A percentile compares a stretch with the other conserved stretches of the same genome.
Evolutionary conservation across 1,284 basidiomycete species (phyloP).

Genomic region (Porodaedalea pini): DNA sequence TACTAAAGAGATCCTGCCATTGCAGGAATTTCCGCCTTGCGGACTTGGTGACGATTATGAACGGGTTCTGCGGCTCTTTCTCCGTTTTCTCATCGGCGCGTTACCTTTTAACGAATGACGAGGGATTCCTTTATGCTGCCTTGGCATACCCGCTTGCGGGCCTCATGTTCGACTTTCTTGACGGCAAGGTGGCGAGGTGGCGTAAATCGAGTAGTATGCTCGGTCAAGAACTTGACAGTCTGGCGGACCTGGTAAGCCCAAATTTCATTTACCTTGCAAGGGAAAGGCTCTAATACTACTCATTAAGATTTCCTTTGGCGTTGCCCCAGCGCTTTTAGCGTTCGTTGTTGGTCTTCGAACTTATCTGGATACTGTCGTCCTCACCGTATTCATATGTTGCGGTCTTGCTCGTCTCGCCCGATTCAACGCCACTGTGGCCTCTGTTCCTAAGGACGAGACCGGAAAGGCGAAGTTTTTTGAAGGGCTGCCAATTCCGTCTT

Average conservation of each 20-base stretch:
- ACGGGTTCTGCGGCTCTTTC: conserved; percentile 96
- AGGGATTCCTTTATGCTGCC: conserved; percentile 80
- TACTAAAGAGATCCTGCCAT: neutral
- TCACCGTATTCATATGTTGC: conserved; percentile 92
- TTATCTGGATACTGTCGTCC: conserved; percentile 81
- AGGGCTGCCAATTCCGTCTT: conserved; percentile 94
- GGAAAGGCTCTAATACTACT: neutral
- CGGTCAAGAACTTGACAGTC: conserved; percentile 97
- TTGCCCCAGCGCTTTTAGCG: conserved; percentile 90
- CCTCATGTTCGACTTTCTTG: conserved; percentile 97
- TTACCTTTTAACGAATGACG: conserved; percentile 82
- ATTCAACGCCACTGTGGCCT: conserved; percentile 97
- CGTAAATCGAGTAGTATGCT: conserved; percentile 92
- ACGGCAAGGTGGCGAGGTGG: conserved; percentile 98
- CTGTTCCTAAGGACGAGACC: conserved; percentile 82
- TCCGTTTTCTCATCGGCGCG: conserved; percentile 92
- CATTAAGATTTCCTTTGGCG: conserved; percentile 91
- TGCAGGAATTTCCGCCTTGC: conserved; percentile 96
- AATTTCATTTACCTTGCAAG: neutral
- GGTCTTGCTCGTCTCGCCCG: conserved; percentile 94
- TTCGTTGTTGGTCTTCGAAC: conserved; percentile 90
- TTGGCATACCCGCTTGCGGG: conserved; percentile 88
- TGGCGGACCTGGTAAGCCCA: conserved; percentile 84
- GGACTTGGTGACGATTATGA: conserved; percentile 99
- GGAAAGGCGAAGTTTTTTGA: conserved; percentile 97